Evolutionary conservation across 2,329 filamentous ascomycete genomes (phyloP).

Genomic region (Penicillium sp.): DNA sequence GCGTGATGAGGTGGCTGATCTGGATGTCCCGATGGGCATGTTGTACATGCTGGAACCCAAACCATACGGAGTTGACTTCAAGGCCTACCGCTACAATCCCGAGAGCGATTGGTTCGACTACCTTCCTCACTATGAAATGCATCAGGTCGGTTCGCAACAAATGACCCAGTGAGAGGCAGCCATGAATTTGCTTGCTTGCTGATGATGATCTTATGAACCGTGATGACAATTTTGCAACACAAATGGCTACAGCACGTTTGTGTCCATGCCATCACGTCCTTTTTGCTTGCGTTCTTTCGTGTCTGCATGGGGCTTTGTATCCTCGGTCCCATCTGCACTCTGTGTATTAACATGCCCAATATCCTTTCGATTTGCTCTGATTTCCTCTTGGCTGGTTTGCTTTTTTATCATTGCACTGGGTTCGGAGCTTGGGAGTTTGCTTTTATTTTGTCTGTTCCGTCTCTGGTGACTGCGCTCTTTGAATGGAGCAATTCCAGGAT

Average conservation of each 20-base stretch:
- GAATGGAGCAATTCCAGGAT: too few relatives aligned
- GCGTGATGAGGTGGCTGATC: constrained; percentile 82
- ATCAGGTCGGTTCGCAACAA: constrained; percentile 29
- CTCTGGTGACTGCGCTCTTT: too few relatives aligned
- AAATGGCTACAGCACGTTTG: background rate
- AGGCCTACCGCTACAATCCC: constrained; percentile 86
- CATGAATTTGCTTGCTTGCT: constrained; percentile 1
- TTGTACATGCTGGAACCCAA: constrained; percentile 94
- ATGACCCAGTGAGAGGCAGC: background rate
- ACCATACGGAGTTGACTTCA: constrained; percentile 95
- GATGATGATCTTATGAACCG: constrained; percentile 15
- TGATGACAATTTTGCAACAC: constrained; percentile 9
- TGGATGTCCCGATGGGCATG: constrained; percentile 90
- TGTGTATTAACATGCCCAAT: background rate
- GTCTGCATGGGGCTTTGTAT: background rate
- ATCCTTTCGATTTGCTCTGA: too few relatives aligned
- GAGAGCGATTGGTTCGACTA: constrained; percentile 74
- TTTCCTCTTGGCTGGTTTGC: background rate
- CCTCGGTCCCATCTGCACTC: background rate
- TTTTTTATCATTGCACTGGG: too few relatives aligned
- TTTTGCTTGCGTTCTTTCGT: constrained; percentile 1
- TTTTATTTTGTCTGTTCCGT: too few relatives aligned
- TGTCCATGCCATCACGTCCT: background rate
- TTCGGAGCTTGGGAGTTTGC: too few relatives aligned
- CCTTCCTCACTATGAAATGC: constrained; percentile 74